Conservation (phyloP, 257 asterid genomes). For the Anisodus acutangulus region DNA sequence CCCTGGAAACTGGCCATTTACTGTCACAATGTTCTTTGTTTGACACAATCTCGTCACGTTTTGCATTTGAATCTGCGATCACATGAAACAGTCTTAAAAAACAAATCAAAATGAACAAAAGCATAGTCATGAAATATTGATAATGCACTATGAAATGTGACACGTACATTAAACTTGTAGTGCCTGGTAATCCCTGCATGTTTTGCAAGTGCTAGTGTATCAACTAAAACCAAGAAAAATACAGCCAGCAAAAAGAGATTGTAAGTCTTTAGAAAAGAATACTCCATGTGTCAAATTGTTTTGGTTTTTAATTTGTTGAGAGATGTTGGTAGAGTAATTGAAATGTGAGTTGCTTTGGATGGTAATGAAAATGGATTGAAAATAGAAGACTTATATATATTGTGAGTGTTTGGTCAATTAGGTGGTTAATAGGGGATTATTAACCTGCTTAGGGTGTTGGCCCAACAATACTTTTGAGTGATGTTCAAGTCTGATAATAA, state of each 20-base stretch:
- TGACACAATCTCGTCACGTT: conserved; percentile 60
- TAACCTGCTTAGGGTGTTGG: conserved; percentile 38
- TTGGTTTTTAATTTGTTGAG: not conserved
- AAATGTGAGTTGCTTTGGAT: not conserved
- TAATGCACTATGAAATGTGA: not conserved
- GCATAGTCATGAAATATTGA: no score
- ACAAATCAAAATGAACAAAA: not conserved
- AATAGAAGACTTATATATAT: not conserved
- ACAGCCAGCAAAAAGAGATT: conserved; percentile 27
- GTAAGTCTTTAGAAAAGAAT: conserved; percentile 27
- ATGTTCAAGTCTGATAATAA: conserved; percentile 44
- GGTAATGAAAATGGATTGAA: not conserved
- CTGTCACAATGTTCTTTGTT: conserved; percentile 62
- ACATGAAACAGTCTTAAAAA: not conserved
- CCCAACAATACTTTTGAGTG: conserved; percentile 46
- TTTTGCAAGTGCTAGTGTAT: conserved; percentile 41
- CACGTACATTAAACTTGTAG: conserved; percentile 55
- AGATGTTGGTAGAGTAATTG: not conserved
- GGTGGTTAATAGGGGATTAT: conserved; percentile 29
- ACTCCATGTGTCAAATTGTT: conserved; percentile 35
- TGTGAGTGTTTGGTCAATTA: conserved; percentile 35
- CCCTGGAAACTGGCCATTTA: conserved; percentile 69
- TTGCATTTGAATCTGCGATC: conserved; percentile 54
- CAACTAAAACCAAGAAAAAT: conserved; percentile 35
- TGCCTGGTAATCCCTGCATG: conserved; percentile 51